A percentile compares a stretch with the other conserved stretches of the same genome.
phyloP scores from a whole-genome alignment of 495 filamentous ascomycete species.

The Oleoguttula mirabilis region DNA sequence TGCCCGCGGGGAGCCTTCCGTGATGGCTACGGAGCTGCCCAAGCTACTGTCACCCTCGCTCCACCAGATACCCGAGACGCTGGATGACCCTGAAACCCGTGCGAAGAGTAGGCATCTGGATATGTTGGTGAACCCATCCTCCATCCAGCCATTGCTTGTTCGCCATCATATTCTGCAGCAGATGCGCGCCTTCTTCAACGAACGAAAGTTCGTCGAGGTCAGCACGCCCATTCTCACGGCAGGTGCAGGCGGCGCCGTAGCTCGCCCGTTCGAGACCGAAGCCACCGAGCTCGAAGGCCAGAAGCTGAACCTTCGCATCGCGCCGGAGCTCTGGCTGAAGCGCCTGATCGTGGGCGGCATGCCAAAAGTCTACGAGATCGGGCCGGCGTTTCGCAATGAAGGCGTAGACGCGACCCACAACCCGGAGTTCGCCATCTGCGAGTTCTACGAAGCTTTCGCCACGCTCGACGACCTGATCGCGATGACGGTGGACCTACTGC shows the following conservation, averaged over 20 bases:
- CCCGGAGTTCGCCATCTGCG: conserved; percentile 92
- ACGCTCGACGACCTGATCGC: conserved; percentile 63
- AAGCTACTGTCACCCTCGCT: conserved; percentile 62
- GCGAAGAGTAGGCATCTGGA: conserved; percentile 66
- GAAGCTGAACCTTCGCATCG: conserved; percentile 64
- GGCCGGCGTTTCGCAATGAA: conserved; percentile 88
- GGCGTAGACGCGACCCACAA: conserved; percentile 86
- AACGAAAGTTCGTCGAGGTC: conserved; percentile 67
- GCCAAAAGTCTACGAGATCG: conserved; percentile 82
- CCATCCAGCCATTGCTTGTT: conserved; percentile 56
- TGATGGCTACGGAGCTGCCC: conserved; percentile 55
- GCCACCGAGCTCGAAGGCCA: conserved; percentile 59
- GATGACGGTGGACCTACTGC: conserved; percentile 44
- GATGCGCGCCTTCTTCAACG: conserved; percentile 60
- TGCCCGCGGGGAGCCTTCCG: conserved; percentile 60
- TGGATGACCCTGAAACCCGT: conserved; percentile 52
- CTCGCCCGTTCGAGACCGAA: conserved; percentile 69
- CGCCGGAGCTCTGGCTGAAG: conserved; percentile 93
- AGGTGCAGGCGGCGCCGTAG: conserved; percentile 67
- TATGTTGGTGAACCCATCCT: conserved; percentile 55
- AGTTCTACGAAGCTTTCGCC: conserved; percentile 85
- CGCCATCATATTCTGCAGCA: conserved; percentile 63
- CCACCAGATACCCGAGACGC: conserved; percentile 55
- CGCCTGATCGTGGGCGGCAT: conserved; percentile 84
- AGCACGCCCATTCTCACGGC: conserved; percentile 76